Percentiles rank a stretch among this genome's conserved stretches.
Evolutionary conservation across 805 yeast genomes (phyloP).

Genomic region (Ogataea paraovalis): DNA sequence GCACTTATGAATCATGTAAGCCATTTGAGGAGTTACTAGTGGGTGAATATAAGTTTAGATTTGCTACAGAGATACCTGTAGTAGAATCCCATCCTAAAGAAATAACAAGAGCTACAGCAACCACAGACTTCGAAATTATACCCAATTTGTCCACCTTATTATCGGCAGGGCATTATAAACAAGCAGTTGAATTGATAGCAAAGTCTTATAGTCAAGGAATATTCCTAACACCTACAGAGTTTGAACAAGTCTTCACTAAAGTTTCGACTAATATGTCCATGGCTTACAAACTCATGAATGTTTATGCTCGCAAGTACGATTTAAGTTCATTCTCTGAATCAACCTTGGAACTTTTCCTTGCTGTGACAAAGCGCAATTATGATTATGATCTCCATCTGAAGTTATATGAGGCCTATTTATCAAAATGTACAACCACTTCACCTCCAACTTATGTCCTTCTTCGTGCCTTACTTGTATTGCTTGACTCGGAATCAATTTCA

Average conservation of each 20-base stretch:
- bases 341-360: conserved; percentile 8
- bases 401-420: conserved; percentile 6
- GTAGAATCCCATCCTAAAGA: neutral
- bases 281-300: conserved; percentile 16
- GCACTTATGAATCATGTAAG: neutral
- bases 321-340: conserved; percentile 10
- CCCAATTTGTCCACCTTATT: conserved; percentile 4
- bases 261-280: conserved; percentile 10
- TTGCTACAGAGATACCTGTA: neutral
- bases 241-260: conserved; percentile 20
- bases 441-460: conserved; percentile 16
- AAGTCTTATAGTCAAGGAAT: conserved; percentile 3
- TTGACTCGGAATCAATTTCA: conserved; percentile 23
- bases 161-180: neutral
- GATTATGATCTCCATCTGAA: conserved; percentile 12
- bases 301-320: conserved; percentile 18
- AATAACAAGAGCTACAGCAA: neutral
- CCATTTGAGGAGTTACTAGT: neutral
- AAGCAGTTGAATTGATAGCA: conserved; percentile 5
- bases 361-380: conserved; percentile 11
- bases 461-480: conserved; percentile 23
- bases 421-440: conserved; percentile 5
- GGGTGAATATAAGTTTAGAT: neutral
- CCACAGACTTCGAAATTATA: neutral
- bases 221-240: conserved; percentile 20